Percentiles rank a stretch among this genome's conserved stretches.
These are phyloP conservation scores for Datura wrightii DNA, from an alignment of 257 asterid genomes.

Conservation along the genomic window DNA sequence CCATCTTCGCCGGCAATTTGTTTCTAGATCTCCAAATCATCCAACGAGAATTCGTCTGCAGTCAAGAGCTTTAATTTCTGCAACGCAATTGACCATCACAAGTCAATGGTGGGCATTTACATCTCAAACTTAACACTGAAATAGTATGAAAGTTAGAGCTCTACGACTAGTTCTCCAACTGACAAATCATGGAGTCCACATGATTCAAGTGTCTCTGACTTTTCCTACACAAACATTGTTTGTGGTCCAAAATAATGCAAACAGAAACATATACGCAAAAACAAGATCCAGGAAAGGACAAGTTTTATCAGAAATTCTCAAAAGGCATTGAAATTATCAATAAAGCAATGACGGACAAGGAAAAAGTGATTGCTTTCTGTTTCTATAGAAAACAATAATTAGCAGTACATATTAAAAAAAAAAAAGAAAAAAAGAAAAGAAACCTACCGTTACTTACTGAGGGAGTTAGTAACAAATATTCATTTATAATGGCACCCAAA, in stretches of 20 bases:
- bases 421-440: too few relatives aligned
- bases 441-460: neutral
- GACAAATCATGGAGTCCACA: conserved; percentile 5
- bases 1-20: conserved; percentile 40
- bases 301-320: neutral
- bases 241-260: conserved; percentile 21
- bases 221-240: neutral
- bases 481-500: neutral
- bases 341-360: neutral
- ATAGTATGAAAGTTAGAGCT: too few relatives aligned
- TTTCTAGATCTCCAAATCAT: conserved; percentile 81
- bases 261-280: neutral
- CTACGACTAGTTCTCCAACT: neutral
- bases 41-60: conserved; percentile 74
- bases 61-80: conserved; percentile 91
- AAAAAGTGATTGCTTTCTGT: neutral
- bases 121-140: neutral
- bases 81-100: conserved; percentile 22
- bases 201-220: neutral
- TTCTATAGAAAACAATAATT: neutral
- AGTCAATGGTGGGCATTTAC: neutral
- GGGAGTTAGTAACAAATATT: neutral
- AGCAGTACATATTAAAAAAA: neutral
- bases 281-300: neutral
- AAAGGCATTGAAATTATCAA: conserved; percentile 3